Base-by-base conservation (phyloP, 1,284 basidiomycete genomes). In the Agroathelia rolfsii region DNA sequence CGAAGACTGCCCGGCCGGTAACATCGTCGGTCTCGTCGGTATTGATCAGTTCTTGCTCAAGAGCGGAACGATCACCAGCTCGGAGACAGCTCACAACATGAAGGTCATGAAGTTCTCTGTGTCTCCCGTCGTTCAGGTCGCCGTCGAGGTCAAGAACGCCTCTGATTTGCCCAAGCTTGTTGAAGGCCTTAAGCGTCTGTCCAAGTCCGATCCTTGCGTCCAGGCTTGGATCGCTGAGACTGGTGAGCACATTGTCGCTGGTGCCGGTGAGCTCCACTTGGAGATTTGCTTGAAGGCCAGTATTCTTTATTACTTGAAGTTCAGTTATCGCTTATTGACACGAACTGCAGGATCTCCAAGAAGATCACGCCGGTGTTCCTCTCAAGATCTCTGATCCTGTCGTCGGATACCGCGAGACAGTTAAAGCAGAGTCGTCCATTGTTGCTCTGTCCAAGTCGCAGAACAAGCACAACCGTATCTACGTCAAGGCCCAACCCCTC, bases 401-500 rank as follows among this genome's bases (percentile, higher is more conserved):
- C 56, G 94, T 98, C 52, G 86, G 84, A 40, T 98, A 97, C 72
- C 76, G 92, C 66, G 95, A 98, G 75, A 97, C 94, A 13, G 93
- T 98, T 59, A 89, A 85, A 67, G 69, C 89, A 38, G 89, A 97
- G 67, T 97, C 94, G 5, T 81, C 82, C 39, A 97, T 98, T 55
- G 81, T 88, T 44, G 95, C 95, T 25, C 73, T 99, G 36, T 97
- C 95, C 47, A 99, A 99, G 66, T 98, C 95, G 32, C 95, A 97
- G 70, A 98, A 99, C 77, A 99, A 99, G 78, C 95, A 98, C 81
- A 99, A 98, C 62, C 88, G 95, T 72, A 73, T 98, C 42, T 98
- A 83, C 62, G 77, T 84, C 46, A 92, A 90, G 72, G 94, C 95
- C 28, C 49, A 80, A 66, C 95, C 95, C 32, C 60, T 98, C 42